Conservation (phyloP, 2,329 filamentous ascomycete genomes). For the Whalleya microplaca region DNA sequence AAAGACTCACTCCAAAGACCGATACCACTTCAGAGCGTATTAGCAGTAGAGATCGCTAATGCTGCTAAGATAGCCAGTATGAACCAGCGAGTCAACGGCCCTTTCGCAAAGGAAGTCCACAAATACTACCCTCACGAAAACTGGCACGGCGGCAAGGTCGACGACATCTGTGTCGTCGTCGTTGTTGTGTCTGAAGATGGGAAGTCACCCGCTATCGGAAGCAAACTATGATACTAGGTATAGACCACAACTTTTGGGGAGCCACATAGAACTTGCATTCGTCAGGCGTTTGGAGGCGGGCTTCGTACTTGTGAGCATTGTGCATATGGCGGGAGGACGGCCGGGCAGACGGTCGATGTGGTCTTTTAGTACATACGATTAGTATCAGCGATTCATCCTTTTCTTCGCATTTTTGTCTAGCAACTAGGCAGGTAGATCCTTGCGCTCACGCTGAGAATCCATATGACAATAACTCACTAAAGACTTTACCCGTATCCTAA, state of each 20-base stretch:
- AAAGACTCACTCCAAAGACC: slow-evolving; percentile 30
- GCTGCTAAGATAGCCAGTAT: slow-evolving; percentile 85
- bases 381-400: too few species aligned
- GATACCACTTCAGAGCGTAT: slow-evolving; percentile 70
- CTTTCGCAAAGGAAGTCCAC: slow-evolving; percentile 93
- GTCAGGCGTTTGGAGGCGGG: background rate
- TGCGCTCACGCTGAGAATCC: background rate
- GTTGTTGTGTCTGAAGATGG: slow-evolving; percentile 73
- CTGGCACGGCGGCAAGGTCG: slow-evolving; percentile 91
- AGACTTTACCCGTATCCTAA: background rate
- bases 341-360: background rate
- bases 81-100: slow-evolving; percentile 81
- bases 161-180: slow-evolving; percentile 91
- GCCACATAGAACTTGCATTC: background rate
- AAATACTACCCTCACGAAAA: slow-evolving; percentile 83
- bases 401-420: background rate
- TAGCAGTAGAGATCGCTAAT: slow-evolving; percentile 78
- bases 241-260: background rate
- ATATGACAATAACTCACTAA: background rate
- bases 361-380: background rate
- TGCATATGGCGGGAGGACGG: background rate
- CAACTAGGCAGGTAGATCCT: background rate
- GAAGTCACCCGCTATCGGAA: slow-evolving; percentile 27
- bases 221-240: slow-evolving; percentile 29
- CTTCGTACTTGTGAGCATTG: background rate